Conservation (phyloP, 2,329 filamentous ascomycete genomes). For the Trichophyton verrucosum region DNA sequence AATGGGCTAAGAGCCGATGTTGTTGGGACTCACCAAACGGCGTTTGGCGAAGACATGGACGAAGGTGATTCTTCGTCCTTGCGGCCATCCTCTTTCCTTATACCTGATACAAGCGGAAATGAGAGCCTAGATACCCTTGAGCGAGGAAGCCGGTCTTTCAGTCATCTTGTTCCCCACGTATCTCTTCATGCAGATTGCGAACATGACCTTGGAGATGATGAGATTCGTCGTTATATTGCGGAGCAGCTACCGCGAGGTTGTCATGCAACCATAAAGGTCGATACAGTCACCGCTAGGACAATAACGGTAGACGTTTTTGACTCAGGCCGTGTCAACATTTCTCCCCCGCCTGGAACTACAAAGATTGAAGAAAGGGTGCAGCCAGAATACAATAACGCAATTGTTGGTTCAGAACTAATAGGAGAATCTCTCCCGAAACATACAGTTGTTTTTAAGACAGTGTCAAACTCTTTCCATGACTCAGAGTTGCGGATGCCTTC, state of each 20-base stretch:
- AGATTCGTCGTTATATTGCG: conserved; percentile 37
- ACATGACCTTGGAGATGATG: conserved; percentile 32
- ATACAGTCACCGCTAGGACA: conserved; percentile 33
- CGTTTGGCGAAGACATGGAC: conserved; percentile 27
- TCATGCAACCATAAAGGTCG: conserved; percentile 32
- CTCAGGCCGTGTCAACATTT: conserved; percentile 30
- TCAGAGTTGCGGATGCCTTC: conserved; percentile 21
- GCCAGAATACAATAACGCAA: conserved; percentile 26
- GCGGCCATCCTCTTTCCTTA: conserved; percentile 42
- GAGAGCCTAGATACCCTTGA: conserved; percentile 30
- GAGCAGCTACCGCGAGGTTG: conserved; percentile 32
- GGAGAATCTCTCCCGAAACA: conserved; percentile 26
- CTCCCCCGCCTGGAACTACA: conserved; percentile 34
- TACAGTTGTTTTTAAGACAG: conserved; percentile 35
- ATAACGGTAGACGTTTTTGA: conserved; percentile 38
- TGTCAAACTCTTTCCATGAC: conserved; percentile 30
- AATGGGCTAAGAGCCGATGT: conserved; percentile 36
- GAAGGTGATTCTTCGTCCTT: conserved; percentile 37
- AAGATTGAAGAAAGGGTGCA: conserved; percentile 36
- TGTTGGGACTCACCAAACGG: conserved; percentile 30
- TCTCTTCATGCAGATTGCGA: conserved; percentile 26
- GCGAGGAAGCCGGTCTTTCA: conserved; percentile 19
- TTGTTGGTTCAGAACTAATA: background rate
- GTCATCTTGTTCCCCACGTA: conserved; percentile 17
- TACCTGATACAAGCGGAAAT: conserved; percentile 24